phyloP scores from a whole-genome alignment of 169 alveolate genomes.

The Plasmodium fragile region DNA sequence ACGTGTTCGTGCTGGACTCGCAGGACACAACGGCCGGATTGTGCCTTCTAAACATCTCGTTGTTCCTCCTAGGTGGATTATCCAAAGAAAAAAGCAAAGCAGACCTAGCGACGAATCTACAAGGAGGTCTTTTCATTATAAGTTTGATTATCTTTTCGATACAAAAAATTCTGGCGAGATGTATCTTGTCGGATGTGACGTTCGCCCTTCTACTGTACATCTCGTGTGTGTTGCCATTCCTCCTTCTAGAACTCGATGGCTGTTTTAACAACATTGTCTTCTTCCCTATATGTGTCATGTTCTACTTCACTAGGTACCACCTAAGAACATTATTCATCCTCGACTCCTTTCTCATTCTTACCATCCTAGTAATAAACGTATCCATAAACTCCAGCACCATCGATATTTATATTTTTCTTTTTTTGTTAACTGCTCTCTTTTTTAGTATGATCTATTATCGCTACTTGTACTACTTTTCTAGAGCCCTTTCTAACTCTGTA shows the following conservation, averaged over 20 bases:
- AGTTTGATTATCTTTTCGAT: constrained; percentile 46
- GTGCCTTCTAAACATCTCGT: constrained; percentile 31
- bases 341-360: constrained; percentile 6
- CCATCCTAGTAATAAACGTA: constrained; percentile 7
- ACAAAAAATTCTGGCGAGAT: constrained; percentile 6
- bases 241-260: constrained; percentile 34
- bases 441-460: constrained; percentile 48
- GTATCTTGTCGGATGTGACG: constrained; percentile 22
- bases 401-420: constrained; percentile 16
- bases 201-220: constrained; percentile 29
- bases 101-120: constrained; percentile 36
- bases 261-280: constrained; percentile 55
- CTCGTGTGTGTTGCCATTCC: constrained; percentile 48
- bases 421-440: constrained; percentile 5
- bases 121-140: constrained; percentile 57
- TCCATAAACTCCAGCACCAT: constrained; percentile 38
- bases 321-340: constrained; percentile 38
- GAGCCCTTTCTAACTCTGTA: constrained; percentile 4
- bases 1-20: constrained; percentile 30
- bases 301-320: constrained; percentile 53
- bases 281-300: constrained; percentile 21
- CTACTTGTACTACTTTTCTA: constrained; percentile 60
- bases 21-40: constrained; percentile 43
- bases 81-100: constrained; percentile 19
- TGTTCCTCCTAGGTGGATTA: constrained; percentile 59